A percentile compares a stretch with the other conserved stretches of the same genome.
Conservation (phyloP, 805 yeast genomes). For the Yarrowia divulgata region DNA sequence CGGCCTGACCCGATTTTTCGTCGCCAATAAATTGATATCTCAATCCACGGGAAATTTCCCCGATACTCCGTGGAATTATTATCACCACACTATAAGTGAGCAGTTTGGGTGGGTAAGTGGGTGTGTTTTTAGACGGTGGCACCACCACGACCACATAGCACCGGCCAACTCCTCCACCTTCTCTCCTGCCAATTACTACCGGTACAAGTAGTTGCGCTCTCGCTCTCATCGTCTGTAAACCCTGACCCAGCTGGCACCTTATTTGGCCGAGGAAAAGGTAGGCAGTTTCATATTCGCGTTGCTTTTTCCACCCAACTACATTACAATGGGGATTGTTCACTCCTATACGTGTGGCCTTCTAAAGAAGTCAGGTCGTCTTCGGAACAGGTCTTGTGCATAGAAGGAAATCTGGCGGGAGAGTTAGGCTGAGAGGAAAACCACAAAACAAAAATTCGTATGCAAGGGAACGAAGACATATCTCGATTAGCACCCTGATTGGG, state of each 20-base stretch:
- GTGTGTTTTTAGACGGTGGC: too few relatives aligned
- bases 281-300: conserved; percentile 19
- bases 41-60: neutral
- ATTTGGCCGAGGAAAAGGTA: neutral
- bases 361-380: neutral
- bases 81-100: neutral
- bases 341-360: neutral
- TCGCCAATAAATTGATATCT: neutral
- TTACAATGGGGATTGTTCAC: conserved; percentile 24
- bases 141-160: too few relatives aligned
- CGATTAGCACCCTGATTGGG: too few relatives aligned
- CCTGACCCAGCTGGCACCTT: conserved; percentile 30
- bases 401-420: conserved; percentile 22
- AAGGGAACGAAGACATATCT: too few relatives aligned
- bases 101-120: neutral
- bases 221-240: conserved; percentile 5
- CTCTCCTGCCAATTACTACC: too few relatives aligned
- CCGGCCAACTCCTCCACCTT: too few relatives aligned
- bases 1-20: too few relatives aligned
- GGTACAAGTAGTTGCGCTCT: neutral
- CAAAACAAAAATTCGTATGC: neutral
- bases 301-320: conserved; percentile 18
- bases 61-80: neutral
- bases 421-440: neutral
- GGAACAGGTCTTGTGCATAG: conserved; percentile 30